Conservation (phyloP, 805 yeast species). For the Metschnikowia lochheadii region DNA sequence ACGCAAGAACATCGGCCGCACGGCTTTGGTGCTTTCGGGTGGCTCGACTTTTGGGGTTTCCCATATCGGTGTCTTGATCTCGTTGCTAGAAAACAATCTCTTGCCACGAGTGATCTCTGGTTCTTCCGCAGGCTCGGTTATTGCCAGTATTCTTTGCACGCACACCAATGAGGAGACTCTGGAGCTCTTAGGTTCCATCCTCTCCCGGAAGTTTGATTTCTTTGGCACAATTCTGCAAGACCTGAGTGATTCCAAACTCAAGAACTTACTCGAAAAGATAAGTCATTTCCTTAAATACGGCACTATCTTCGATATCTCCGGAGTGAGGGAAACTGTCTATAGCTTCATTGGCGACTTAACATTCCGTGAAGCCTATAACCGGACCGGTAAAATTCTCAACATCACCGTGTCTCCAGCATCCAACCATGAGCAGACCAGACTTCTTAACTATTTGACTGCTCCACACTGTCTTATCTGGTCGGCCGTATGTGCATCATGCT, state of each 20-base stretch:
- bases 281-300: conserved; percentile 73
- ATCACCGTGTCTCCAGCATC: conserved; percentile 93
- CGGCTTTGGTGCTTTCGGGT: conserved; percentile 92
- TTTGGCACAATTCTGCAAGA: conserved; percentile 30
- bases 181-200: conserved; percentile 55
- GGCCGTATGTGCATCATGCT: conserved; percentile 90
- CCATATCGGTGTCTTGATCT: conserved; percentile 87
- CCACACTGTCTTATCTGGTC: conserved; percentile 83
- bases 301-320: conserved; percentile 78
- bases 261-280: conserved; percentile 40
- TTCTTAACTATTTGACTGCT: conserved; percentile 74
- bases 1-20: conserved; percentile 85
- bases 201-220: conserved; percentile 51
- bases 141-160: conserved; percentile 83
- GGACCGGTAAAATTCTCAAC: conserved; percentile 90
- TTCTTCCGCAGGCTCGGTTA: conserved; percentile 92
- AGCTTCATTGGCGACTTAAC: conserved; percentile 84
- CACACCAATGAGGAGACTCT: conserved; percentile 69
- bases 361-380: conserved; percentile 88
- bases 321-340: conserved; percentile 69
- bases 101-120: conserved; percentile 90
- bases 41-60: conserved; percentile 93
- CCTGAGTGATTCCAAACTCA: conserved; percentile 45
- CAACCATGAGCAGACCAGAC: conserved; percentile 82
- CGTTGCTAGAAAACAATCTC: conserved; percentile 66